A percentile compares a stretch with the other conserved stretches of the same genome.
These are phyloP conservation scores for Penicillium flavigenum DNA, from an alignment of 495 filamentous ascomycete genomes.

Conservation along the genomic window DNA sequence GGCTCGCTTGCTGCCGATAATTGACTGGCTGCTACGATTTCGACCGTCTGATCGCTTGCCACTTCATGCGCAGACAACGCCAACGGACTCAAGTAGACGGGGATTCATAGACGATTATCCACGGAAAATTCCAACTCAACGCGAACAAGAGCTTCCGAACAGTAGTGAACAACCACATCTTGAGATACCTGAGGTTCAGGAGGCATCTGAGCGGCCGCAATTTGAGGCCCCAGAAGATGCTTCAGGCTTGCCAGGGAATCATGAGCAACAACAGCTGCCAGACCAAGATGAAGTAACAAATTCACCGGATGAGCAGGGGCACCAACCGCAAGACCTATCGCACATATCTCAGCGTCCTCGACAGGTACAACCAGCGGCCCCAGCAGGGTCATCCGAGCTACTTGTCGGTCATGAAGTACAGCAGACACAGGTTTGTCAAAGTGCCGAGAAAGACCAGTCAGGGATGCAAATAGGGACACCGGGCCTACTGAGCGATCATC, in stretches of 20 bases:
- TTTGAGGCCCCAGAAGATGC: background rate
- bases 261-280: background rate
- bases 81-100: too few relatives aligned
- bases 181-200: background rate
- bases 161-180: background rate
- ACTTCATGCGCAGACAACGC: background rate
- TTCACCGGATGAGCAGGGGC: too few relatives aligned
- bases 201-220: background rate
- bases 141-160: background rate
- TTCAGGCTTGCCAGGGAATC: background rate
- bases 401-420: background rate
- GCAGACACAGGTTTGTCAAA: background rate
- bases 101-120: background rate
- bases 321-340: too few relatives aligned
- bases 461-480: background rate
- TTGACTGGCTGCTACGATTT: background rate
- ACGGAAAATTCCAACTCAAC: background rate
- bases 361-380: background rate
- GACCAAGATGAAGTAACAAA: too few relatives aligned
- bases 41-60: background rate
- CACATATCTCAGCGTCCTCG: background rate
- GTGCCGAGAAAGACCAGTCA: background rate
- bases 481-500: background rate
- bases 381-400: background rate
- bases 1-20: background rate